phyloP scores from a whole-genome alignment of 805 yeast species.

The Ogataea glucozyma region DNA sequence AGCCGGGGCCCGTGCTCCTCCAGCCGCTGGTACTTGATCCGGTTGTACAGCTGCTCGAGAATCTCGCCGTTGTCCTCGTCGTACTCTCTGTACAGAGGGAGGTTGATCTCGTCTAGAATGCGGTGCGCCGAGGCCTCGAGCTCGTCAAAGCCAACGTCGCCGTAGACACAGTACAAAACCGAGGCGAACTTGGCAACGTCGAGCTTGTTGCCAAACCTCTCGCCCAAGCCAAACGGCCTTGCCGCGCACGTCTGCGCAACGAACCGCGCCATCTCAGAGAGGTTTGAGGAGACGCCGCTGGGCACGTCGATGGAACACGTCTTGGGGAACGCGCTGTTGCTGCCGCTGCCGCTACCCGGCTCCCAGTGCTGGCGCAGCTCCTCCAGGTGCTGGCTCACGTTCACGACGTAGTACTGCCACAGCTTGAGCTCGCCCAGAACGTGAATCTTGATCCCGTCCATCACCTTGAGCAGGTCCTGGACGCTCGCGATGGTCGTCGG shows the following conservation, averaged over 20 bases:
- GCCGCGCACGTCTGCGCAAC: constrained; percentile 44
- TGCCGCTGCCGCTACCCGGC: too few relatives aligned
- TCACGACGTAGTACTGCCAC: constrained; percentile 87
- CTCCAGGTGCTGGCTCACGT: constrained; percentile 46
- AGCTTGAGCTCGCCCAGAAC: constrained; percentile 67
- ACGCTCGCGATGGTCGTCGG: constrained; percentile 55
- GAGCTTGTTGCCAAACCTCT: constrained; percentile 54
- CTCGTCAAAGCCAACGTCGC: constrained; percentile 34
- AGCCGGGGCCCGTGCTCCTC: constrained; percentile 80
- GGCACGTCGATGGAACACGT: constrained; percentile 44
- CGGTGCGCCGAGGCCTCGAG: constrained; percentile 43
- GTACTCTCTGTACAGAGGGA: constrained; percentile 67
- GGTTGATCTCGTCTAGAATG: constrained; percentile 76
- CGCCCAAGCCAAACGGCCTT: constrained; percentile 46
- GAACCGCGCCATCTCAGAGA: constrained; percentile 53
- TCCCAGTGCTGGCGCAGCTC: constrained; percentile 43
- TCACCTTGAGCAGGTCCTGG: constrained; percentile 58
- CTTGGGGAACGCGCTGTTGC: constrained; percentile 4
- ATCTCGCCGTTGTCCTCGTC: constrained; percentile 73
- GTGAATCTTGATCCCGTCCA: constrained; percentile 67
- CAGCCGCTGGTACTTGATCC: constrained; percentile 74
- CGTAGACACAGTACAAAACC: constrained; percentile 44
- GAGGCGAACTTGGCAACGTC: constrained; percentile 52
- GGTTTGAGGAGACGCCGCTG: constrained; percentile 38
- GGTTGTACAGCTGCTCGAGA: constrained; percentile 66